Evolutionary conservation across 495 filamentous ascomycete species (phyloP), one percentile per base, ranked within the genome.

Genomic region (Monascus purpureus): DNA sequence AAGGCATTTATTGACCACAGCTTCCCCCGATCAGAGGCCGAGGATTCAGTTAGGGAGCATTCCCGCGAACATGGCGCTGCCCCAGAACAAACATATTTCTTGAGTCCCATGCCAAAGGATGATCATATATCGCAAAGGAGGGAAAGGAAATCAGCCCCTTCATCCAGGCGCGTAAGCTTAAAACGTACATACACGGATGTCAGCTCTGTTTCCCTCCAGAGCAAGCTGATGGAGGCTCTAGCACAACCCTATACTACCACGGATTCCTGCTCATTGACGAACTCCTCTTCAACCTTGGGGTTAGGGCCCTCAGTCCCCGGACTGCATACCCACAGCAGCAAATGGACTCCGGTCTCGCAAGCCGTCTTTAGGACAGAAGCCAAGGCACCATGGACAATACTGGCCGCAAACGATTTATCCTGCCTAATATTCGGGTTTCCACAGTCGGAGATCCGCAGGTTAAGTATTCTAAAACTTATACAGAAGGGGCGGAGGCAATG

Each of bases 391-490:
- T 97, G 85, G 82, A 96, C 88, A 2, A 94, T 97, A 34, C 64
- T 93, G 28, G 80, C 88, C 6, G 92, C 90, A n/a, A 97, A 97
- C 47, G 90, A 97, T 52, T 65, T 97, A 20, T 88, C 92, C 11
- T 97, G 90, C 55, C 67, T 97, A 16, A 72, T 97, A 28, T 96
- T 97, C 55, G 90, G 90, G 23, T 83, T 97, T 17, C 92, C 88
- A 4, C 82, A 85, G 47, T 80, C 82, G 6, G 90, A 97, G 55
- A 79, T 97, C 20, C 75, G 84, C 17, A 94, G 85, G 47, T 74
- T 96, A 63, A 86, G 92, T 35, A 96, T 97, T 35, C 51, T 97
- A 33, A 90, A 96, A 49, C 83, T 97, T 25, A 82, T 97, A 22
- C 77, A 82, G 45, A 75, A 84, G 49, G 87, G 93, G 44, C 68